Percentiles rank a stretch among this genome's conserved stretches.
Evolutionary conservation across 441 rosid genomes (phyloP).

Genomic region (Arabidopsis hybrid): DNA sequence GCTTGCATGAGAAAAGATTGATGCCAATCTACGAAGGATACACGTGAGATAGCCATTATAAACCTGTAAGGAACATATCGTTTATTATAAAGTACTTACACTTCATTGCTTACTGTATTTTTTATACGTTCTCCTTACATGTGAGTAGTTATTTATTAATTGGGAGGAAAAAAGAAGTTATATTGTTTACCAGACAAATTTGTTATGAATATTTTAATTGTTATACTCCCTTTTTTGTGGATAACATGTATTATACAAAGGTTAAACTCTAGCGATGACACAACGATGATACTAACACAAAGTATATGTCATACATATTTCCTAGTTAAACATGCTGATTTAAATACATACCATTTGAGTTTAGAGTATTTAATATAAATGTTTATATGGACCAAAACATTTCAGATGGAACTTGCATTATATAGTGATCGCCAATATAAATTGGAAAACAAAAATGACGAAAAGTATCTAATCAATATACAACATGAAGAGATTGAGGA

Average conservation of each 20-base stretch:
- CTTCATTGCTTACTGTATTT: neutral
- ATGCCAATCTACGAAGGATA: constrained; percentile 37
- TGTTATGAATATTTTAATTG: neutral
- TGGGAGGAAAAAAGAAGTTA: neutral
- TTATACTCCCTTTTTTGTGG: no score
- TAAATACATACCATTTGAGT: neutral
- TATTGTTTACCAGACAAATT: no score
- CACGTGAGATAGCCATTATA: constrained; percentile 30
- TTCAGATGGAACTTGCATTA: neutral
- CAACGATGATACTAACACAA: no score
- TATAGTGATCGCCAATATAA: constrained; percentile 5
- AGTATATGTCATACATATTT: neutral
- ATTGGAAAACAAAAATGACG: neutral
- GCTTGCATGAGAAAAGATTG: constrained; percentile 39
- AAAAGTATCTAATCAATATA: constrained; percentile 4
- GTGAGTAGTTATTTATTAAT: neutral
- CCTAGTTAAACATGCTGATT: neutral
- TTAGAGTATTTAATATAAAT: constrained; percentile 2
- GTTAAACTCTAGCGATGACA: no score
- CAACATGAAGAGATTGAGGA: constrained; percentile 30
- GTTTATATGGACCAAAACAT: neutral
- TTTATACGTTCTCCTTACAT: constrained; percentile 13
- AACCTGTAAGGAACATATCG: constrained; percentile 13
- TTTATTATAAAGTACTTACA: constrained; percentile 10
- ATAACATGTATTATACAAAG: no score